Conservation (phyloP, 2,329 filamentous ascomycete genomes). For the Amesomyces nigricolor region DNA sequence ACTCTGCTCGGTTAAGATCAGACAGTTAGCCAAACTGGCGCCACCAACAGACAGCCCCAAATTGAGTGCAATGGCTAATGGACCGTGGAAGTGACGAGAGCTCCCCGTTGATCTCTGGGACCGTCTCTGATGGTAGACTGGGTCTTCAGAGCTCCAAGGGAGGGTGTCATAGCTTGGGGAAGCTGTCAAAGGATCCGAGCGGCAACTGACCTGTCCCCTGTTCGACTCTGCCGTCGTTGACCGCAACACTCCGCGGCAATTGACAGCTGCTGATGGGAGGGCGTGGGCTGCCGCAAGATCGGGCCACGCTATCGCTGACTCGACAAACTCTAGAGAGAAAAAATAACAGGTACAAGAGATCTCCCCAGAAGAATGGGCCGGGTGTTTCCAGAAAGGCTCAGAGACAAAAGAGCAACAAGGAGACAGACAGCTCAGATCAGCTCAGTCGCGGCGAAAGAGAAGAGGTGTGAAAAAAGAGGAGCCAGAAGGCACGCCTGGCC, state of each 20-base stretch:
- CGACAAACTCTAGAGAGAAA: neutral
- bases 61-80: constrained; percentile 11
- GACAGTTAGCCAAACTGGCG: constrained; percentile 4
- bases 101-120: neutral
- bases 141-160: neutral
- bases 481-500: constrained; percentile 1
- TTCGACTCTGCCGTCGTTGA: neutral
- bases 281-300: constrained; percentile 7
- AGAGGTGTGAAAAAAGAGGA: constrained; percentile 17
- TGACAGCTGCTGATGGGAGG: neutral
- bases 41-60: neutral
- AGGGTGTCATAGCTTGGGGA: neutral
- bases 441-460: constrained; percentile 3
- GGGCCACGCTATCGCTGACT: constrained; percentile 3
- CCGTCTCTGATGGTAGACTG: neutral
- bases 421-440: constrained; percentile 6
- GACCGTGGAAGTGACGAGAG: neutral
- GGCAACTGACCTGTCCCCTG: constrained; percentile 13
- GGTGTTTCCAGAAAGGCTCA: neutral
- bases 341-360: too few relatives aligned
- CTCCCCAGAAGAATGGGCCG: neutral
- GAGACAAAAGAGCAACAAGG: constrained; percentile 4
- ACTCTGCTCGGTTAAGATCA: neutral
- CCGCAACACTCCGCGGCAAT: constrained; percentile 1
- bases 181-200: neutral